Evolutionary conservation across 108 stramenopile species (phyloP).

Genomic region (Fragilaria radians): DNA sequence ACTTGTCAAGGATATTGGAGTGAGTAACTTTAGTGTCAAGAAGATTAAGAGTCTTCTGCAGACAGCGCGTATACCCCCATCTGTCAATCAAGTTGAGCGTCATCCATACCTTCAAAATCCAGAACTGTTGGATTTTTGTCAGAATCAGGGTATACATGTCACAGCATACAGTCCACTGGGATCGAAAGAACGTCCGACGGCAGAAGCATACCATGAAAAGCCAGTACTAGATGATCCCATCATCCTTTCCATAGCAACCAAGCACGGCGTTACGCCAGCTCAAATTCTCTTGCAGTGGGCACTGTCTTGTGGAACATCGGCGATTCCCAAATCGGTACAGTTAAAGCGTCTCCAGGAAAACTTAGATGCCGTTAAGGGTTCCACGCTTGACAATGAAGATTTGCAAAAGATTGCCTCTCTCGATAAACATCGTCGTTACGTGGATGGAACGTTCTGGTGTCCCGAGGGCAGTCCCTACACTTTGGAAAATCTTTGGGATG

Average conservation of each 20-base stretch:
- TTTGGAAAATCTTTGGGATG: constrained; percentile 28
- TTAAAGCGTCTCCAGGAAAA: constrained; percentile 48
- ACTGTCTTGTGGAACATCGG: constrained; percentile 30
- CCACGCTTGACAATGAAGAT: constrained; percentile 6
- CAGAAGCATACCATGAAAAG: background rate
- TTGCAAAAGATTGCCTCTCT: constrained; percentile 9
- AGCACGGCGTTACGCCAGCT: constrained; percentile 38
- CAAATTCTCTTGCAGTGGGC: constrained; percentile 72
- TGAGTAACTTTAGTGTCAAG: constrained; percentile 47
- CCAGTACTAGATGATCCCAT: constrained; percentile 25
- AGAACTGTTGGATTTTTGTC: constrained; percentile 66
- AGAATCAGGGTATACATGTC: constrained; percentile 52
- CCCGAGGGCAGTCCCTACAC: constrained; percentile 14
- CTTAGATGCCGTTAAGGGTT: constrained; percentile 5
- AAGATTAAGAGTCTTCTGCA: constrained; percentile 26
- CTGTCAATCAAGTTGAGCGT: constrained; percentile 52
- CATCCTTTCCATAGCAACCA: constrained; percentile 35
- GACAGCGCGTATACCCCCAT: constrained; percentile 1
- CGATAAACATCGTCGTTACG: constrained; percentile 17
- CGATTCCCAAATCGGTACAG: constrained; percentile 58
- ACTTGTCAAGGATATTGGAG: constrained; percentile 36
- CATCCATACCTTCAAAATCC: constrained; percentile 60
- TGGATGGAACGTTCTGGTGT: constrained; percentile 16
- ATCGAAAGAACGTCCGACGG: background rate
- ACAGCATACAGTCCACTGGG: constrained; percentile 75